Evolutionary conservation across 208 protist genomes (phyloP), one percentile per base, ranked within the genome.

Genomic region (Wallacemonas sp.): DNA sequence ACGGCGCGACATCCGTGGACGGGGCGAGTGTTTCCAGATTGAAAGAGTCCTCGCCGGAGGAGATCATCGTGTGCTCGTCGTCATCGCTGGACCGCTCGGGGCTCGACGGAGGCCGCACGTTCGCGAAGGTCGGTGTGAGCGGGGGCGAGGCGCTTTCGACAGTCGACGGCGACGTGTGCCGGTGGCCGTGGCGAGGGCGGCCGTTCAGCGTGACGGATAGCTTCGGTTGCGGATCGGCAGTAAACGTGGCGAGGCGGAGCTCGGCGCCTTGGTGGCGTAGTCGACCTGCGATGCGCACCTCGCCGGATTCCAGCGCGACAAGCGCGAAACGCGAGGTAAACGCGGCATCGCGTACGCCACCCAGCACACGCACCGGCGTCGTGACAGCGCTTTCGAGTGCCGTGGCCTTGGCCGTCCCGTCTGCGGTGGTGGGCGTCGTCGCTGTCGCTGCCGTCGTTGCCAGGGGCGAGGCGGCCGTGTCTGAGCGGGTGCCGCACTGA

Each of bases 301-400:
- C 70, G 12, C 82, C 82, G 27, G 85, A 76, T 23, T 89, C 82
- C 38, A 79, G 74, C 23, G 84, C 54, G 17, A 80, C 73, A 1
- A 87, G 27, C 16, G 76, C 73, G 34, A 78, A 85, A 19, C 63
- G 56, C 3, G 26, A 19, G 26, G 72, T 66, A 58, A 92, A 92
- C 39, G 86, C 80, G 17, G 82, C 86, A 62, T 87, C 80, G 52
- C 81, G 86, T 46, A 92, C 86, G 24, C 64, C 34, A 30, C 49
- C 52, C 14, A 70, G 65, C 21, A 85, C 82, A 29, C 65, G 48
- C 5, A 75, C 81, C 6, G 86, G 86, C 9, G 69, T 77, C 3
- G 61, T 24, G 17, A 64, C 54, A 0, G 48, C 68, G 38, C 19
- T 48, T 19, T 5, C 4, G 23, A 16, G 23, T 2, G 5, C 19